These are phyloP conservation scores for Hanseniaspora vineae DNA, from an alignment of 805 yeast species.

Conservation along the genomic window DNA sequence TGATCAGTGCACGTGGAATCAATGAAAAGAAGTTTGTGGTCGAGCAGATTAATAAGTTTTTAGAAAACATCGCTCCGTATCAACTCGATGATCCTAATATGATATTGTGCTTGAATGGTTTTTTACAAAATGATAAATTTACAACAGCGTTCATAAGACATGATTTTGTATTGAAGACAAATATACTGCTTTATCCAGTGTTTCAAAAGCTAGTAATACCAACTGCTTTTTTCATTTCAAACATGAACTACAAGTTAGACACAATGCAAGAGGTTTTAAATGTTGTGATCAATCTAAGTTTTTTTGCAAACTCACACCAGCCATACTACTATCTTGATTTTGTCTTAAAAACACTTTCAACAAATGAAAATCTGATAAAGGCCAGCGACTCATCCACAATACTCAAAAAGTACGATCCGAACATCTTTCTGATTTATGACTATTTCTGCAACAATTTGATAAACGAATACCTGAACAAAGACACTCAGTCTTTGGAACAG, in stretches of 20 bases:
- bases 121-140: too few relatives aligned
- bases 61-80: too few relatives aligned
- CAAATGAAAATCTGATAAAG: background rate
- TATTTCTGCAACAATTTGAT: background rate
- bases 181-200: too few relatives aligned
- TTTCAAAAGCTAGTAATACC: too few relatives aligned
- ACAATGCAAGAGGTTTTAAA: background rate
- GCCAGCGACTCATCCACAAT: background rate
- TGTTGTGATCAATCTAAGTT: background rate
- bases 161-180: too few relatives aligned
- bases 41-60: too few relatives aligned
- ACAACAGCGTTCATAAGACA: too few relatives aligned
- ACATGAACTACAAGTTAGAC: background rate
- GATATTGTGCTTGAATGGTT: too few relatives aligned
- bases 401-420: background rate
- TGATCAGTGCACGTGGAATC: too few relatives aligned
- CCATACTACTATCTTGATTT: background rate
- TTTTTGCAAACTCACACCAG: background rate
- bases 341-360: background rate
- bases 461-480: background rate
- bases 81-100: too few relatives aligned
- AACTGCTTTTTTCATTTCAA: too few relatives aligned
- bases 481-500: background rate
- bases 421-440: background rate
- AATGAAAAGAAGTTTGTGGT: too few relatives aligned